A percentile compares a stretch with the other conserved stretches of the same genome.
phyloP scores from a whole-genome alignment of 106 monocot species.

The Acorus gramineus region DNA sequence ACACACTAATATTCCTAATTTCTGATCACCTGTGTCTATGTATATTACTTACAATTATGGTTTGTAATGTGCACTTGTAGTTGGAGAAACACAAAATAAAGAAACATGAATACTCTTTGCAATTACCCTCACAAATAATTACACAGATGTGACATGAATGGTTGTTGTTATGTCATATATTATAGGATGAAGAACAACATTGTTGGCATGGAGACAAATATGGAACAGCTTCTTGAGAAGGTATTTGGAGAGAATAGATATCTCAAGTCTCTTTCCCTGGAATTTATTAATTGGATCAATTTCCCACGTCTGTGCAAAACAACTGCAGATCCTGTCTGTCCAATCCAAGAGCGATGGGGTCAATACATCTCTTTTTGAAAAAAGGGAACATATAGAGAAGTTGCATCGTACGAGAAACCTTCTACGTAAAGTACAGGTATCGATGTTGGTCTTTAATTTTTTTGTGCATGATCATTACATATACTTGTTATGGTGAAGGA shows the following conservation, averaged over 20 bases:
- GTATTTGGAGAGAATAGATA: constrained; percentile 13
- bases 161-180: not conserved
- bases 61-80: too few relatives aligned
- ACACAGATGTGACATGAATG: too few relatives aligned
- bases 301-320: too few relatives aligned
- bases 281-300: too few relatives aligned
- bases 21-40: too few relatives aligned
- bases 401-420: constrained; percentile 82
- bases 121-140: too few relatives aligned
- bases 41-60: too few relatives aligned
- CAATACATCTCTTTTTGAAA: constrained; percentile 88
- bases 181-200: constrained; percentile 97
- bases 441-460: not conserved
- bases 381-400: constrained; percentile 91
- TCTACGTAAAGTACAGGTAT: constrained; percentile 93
- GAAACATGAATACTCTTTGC: too few relatives aligned
- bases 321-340: constrained; percentile 76
- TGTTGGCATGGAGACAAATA: constrained; percentile 88
- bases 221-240: constrained; percentile 97
- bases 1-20: too few relatives aligned
- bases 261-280: not conserved
- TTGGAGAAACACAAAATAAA: too few relatives aligned
- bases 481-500: not conserved
- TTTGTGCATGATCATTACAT: not conserved
- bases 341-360: constrained; percentile 84